These are phyloP conservation scores for Hirschfeldia incana DNA, from an alignment of 345 rosid species.

Conservation along the genomic window DNA sequence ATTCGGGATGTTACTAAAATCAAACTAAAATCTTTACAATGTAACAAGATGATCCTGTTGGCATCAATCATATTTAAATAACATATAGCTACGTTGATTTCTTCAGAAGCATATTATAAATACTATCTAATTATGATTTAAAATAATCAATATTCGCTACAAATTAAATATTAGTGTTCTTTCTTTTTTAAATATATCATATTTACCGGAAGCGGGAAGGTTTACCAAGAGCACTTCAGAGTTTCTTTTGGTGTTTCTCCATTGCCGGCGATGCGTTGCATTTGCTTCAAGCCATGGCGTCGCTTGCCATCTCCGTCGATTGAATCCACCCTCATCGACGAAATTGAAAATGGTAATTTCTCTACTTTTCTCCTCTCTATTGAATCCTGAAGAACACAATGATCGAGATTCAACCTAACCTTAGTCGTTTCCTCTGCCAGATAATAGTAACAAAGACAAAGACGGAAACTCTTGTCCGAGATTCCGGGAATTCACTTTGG, in stretches of 20 bases:
- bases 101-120: slow-evolving; percentile 12
- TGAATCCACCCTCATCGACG: slow-evolving; percentile 24
- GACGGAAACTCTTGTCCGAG: slow-evolving; percentile 46
- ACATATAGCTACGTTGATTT: slow-evolving; percentile 12
- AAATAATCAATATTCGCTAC: not conserved
- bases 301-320: slow-evolving; percentile 27
- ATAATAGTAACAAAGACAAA: not conserved
- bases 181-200: too few relatives aligned
- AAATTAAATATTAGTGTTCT: not conserved
- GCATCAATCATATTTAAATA: slow-evolving; percentile 12
- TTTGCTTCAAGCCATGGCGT: slow-evolving; percentile 38
- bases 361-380: not conserved
- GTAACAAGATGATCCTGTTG: slow-evolving; percentile 23
- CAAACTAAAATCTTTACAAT: not conserved
- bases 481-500: slow-evolving; percentile 70
- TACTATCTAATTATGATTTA: not conserved
- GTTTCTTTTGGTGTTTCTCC: not conserved
- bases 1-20: too few relatives aligned
- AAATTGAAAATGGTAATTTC: slow-evolving; percentile 22
- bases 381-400: not conserved
- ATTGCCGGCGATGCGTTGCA: slow-evolving; percentile 36
- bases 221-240: slow-evolving; percentile 8
- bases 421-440: slow-evolving; percentile 11
- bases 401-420: not conserved
- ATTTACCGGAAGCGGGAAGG: slow-evolving; percentile 33